Base-by-base conservation (phyloP, 495 filamentous ascomycete species). In the Pseudevernia furfuracea region DNA sequence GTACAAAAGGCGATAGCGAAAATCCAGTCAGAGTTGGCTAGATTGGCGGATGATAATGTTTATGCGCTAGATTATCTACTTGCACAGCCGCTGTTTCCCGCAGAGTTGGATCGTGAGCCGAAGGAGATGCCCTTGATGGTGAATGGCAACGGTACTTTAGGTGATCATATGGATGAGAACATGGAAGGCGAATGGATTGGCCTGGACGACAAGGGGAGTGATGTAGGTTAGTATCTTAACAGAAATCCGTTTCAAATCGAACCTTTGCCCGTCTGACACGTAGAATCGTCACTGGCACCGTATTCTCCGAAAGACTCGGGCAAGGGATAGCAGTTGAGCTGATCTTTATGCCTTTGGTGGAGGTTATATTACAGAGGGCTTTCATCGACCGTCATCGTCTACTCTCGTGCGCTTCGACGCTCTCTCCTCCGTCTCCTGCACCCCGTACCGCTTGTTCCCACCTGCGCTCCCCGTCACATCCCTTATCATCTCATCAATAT, bases 401-500 rank as follows among this genome's bases (percentile, higher is more conserved):
- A 95, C 84, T 66, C 89, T 82, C 19, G 89, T 88, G 65, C 89
- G 81, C 78, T 97, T 97, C 25, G 85, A 79, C 88, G 81, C 37
- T 80, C 78, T 60, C 43, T 62, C 57, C 23, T 89, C 89, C 19
- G 79, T 81, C 58, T 92, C 90, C 72, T 93, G 87, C 59, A 97
- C 80, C 5, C 92, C 95, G 74, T 88, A 95, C 60, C 92, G 86
- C 73, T 96, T 89, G 74, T 85, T 88, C 0, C 85, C 81, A 28
- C 75, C 64, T n/a, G 60, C 73, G 2, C 78, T 71, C 65, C 84
- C 77, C 67, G 75, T 87, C 73, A 89, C 90, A 74, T 96, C 90
- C 32, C 80, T 82, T 71, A 99, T 87, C 80, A 98, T 95, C 70
- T 87, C 89, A 69, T 96, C 91, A 64, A 97, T 91, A 38, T 92